A percentile compares a stretch with the other conserved stretches of the same genome.
phyloP scores from a whole-genome alignment of 176 grass and related monocot species.

The Oryza punctata region DNA sequence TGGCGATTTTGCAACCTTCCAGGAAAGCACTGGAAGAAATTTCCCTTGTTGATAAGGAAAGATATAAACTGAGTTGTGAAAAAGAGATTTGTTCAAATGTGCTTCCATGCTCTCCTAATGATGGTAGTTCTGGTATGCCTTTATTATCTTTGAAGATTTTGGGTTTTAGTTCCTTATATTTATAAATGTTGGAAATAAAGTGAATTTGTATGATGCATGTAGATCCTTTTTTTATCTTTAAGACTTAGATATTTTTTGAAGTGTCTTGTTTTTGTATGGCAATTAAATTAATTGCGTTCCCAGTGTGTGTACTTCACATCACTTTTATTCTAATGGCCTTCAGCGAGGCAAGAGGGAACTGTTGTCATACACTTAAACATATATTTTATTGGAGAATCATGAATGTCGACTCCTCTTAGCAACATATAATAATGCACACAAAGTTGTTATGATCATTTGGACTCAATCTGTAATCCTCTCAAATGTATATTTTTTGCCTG shows the following conservation, averaged over 20 bases:
- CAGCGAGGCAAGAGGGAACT: background rate
- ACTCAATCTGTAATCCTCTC: background rate
- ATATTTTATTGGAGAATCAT: background rate
- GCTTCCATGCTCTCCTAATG: constrained; percentile 23
- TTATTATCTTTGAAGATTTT: constrained; percentile 13
- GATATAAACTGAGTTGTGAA: constrained; percentile 36
- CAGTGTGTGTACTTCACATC: background rate
- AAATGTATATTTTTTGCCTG: background rate
- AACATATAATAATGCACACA: background rate
- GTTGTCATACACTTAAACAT: background rate
- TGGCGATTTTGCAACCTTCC: constrained; percentile 89
- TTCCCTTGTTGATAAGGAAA: constrained; percentile 47
- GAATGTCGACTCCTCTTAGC: background rate
- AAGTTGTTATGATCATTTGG: background rate
- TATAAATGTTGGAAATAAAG: background rate
- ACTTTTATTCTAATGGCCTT: background rate
- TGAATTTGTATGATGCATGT: constrained; percentile 11
- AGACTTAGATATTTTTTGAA: background rate
- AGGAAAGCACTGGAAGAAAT: constrained; percentile 69
- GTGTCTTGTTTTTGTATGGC: background rate
- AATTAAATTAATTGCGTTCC: background rate
- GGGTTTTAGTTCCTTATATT: background rate
- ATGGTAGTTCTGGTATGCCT: constrained; percentile 41
- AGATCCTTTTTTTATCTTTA: background rate
- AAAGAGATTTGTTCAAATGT: constrained; percentile 37